Base-by-base conservation (phyloP, 495 filamentous ascomycete genomes). In the Neurospora sp. region DNA sequence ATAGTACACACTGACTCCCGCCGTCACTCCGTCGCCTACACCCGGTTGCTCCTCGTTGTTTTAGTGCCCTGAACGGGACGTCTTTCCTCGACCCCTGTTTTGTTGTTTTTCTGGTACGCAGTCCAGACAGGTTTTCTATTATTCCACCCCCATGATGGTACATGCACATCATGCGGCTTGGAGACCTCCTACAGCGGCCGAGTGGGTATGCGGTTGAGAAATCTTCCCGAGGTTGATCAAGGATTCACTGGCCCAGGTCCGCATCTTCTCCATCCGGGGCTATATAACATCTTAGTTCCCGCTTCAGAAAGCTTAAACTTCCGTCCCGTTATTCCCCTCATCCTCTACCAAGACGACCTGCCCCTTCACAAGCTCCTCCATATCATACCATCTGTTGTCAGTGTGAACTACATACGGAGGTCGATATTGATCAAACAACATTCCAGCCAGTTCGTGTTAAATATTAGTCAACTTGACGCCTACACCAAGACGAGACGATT, bases 161-260 rank as follows among this genome's bases (percentile, higher is more conserved):
- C 74, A 75, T 74, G 74, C 73, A 70, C 72, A 74, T 75, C 74
- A 75, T 75, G 72, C 72, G 65, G 45, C 70, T 71, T 74, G 70
- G 72, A 72, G 72, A 27, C 61, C 39, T 69, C 71, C 59, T 65
- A 35, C 53, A 37, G 53, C 53, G 53, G 27, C 53, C 27, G 53
- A 37, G 53, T 65, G 53, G 53, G 53, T 61, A 61, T 53, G 45
- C n/a, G n/a, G 53, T 16, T 65, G 53, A 65, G 53, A 65, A 65
- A 65, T 65, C 27, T 65, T 65, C 27, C 53, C 53, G 53, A 65
- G 27, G 53, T 65, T 65, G 53, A 35, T 65, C 27, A 65, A 65
- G 53, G 27, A 65, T 65, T 16, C 47, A 35, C 18, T 31, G 22
- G 22, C 18, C n/a, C 18, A 47, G 18, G 44, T 47, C 53, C 53